phyloP scores from a whole-genome alignment of 1,284 basidiomycete species.

The Ceratobasidium theobromae region DNA sequence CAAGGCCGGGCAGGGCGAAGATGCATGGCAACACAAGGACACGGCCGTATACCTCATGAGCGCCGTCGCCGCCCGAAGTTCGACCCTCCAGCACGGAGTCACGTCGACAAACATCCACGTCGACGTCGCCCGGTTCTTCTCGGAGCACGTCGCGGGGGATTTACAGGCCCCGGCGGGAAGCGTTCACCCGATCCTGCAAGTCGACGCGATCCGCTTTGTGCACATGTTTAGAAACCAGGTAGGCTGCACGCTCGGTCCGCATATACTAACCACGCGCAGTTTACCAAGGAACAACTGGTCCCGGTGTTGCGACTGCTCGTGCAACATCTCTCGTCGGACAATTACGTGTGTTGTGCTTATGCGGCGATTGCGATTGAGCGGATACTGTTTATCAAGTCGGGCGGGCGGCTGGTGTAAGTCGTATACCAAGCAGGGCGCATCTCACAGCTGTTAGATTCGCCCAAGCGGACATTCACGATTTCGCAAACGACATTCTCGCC shows the following conservation, averaged over 20 bases:
- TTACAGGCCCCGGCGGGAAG: conserved; percentile 68
- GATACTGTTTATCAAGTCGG: conserved; percentile 83
- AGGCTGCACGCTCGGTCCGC: conserved; percentile 33
- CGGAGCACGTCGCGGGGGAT: conserved; percentile 87
- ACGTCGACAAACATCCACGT: conserved; percentile 91
- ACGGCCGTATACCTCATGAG: conserved; percentile 94
- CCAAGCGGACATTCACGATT: conserved; percentile 81
- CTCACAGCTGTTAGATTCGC: conserved; percentile 67
- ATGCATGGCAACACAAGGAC: conserved; percentile 93
- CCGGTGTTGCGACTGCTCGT: conserved; percentile 87
- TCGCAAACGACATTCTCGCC: conserved; percentile 74
- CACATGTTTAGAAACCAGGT: conserved; percentile 96
- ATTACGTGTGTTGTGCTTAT: conserved; percentile 87
- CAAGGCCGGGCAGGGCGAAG: conserved; percentile 49
- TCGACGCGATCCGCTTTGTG: conserved; percentile 93
- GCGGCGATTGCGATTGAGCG: conserved; percentile 89
- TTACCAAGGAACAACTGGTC: conserved; percentile 92
- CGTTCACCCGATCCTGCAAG: conserved; percentile 89
- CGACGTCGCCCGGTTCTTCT: conserved; percentile 95
- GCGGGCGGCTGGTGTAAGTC: conserved; percentile 65
- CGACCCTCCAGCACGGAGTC: conserved; percentile 87
- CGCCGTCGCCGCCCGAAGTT: conserved; percentile 85
- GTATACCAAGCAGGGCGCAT: too few species aligned
- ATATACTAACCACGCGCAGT: conserved; percentile 47
- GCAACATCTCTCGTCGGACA: conserved; percentile 77